A percentile compares a stretch with the other conserved stretches of the same genome.
Evolutionary conservation across 2,329 filamentous ascomycete genomes (phyloP).

Genomic region (Colletotrichum spinosum): DNA sequence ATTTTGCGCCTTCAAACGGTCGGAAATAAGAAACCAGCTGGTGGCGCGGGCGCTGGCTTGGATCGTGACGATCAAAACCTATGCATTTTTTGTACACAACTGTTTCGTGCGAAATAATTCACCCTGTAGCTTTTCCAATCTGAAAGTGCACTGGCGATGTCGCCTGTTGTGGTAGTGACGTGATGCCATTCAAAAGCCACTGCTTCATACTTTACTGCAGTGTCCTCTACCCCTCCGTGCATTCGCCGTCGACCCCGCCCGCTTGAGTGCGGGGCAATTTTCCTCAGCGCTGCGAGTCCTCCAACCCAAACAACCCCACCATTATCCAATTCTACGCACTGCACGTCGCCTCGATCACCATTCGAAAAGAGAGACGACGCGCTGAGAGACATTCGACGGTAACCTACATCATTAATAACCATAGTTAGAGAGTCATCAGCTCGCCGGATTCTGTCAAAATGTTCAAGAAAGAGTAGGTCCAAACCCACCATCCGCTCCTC

Average conservation of each 20-base stretch:
- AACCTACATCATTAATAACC: slow-evolving; percentile 21
- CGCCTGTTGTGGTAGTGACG: slow-evolving; percentile 9
- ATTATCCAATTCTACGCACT: slow-evolving; percentile 10
- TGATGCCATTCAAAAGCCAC: slow-evolving; percentile 6
- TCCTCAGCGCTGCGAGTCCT: slow-evolving; percentile 35
- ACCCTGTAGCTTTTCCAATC: background rate
- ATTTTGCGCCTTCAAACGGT: too few relatives aligned
- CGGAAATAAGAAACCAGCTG: too few relatives aligned
- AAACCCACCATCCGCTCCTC: background rate
- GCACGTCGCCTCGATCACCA: slow-evolving; percentile 19
- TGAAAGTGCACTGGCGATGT: background rate
- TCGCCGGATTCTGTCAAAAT: slow-evolving; percentile 61
- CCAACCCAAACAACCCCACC: slow-evolving; percentile 36
- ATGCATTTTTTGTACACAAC: background rate
- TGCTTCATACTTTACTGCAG: background rate
- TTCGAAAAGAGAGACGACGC: slow-evolving; percentile 29
- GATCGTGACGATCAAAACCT: slow-evolving; percentile 4
- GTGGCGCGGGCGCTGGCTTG: background rate
- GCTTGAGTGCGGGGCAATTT: slow-evolving; percentile 38
- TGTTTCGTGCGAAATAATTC: slow-evolving; percentile 1
- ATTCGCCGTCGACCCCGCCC: slow-evolving; percentile 44
- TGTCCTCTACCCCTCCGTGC: slow-evolving; percentile 25
- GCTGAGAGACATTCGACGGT: slow-evolving; percentile 34
- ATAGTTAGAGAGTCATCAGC: background rate
- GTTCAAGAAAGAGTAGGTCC: slow-evolving; percentile 91